Conservation (phyloP, 1,139 yeast genomes). For the Kluyveromyces marxianus region DNA sequence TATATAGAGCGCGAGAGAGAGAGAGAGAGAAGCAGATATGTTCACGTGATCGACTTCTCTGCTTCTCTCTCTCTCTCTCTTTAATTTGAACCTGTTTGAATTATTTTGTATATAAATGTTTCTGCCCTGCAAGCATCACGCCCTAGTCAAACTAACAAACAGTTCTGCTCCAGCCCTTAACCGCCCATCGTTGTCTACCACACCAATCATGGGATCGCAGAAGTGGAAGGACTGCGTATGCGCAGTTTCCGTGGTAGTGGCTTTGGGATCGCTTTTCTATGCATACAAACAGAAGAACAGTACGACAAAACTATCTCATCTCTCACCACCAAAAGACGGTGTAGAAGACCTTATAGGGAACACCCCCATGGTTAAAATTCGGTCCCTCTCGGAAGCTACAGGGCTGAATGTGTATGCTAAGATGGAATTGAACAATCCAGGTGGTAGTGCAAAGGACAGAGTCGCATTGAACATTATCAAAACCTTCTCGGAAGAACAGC, state of each 20-base stretch:
- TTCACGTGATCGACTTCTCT: neutral
- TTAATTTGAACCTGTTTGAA: no score
- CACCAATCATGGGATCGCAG: neutral
- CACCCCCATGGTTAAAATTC: constrained; percentile 77
- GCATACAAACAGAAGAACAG: constrained; percentile 3
- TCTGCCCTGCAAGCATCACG: no score
- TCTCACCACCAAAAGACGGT: constrained; percentile 30
- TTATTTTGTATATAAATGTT: no score
- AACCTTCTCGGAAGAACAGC: constrained; percentile 39
- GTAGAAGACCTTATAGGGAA: constrained; percentile 72
- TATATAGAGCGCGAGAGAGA: no score
- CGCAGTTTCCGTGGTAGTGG: constrained; percentile 10
- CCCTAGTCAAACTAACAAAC: no score
- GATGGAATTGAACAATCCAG: constrained; percentile 80
- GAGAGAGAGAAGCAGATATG: no score
- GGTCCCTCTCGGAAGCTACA: constrained; percentile 64
- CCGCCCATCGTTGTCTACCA: neutral
- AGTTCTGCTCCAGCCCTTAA: no score
- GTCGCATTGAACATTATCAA: constrained; percentile 81
- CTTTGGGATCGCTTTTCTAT: constrained; percentile 13
- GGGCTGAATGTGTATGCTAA: constrained; percentile 85
- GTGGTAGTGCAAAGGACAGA: constrained; percentile 92
- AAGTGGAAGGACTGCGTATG: constrained; percentile 15
- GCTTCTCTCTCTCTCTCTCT: neutral
- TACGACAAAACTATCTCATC: constrained; percentile 6